Conservation (phyloP, 1,284 basidiomycete species). For the Sporisorium scitamineum region DNA sequence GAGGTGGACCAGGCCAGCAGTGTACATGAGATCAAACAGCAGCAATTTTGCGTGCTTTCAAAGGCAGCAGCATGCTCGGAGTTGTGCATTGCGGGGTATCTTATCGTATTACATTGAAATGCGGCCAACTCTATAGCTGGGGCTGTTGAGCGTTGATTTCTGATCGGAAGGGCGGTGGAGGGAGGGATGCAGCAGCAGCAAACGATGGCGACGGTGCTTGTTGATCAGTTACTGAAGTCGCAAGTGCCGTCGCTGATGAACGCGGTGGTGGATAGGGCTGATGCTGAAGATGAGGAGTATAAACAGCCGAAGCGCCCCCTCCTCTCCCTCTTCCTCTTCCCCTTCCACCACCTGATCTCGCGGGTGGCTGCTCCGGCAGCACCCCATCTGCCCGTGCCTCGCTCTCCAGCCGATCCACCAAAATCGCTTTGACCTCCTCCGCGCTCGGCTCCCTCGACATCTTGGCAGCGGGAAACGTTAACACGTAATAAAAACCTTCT, state of each 20-base stretch:
- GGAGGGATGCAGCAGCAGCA: slow-evolving; percentile 27
- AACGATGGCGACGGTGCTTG: slow-evolving; percentile 13
- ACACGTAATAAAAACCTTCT: slow-evolving; percentile 41
- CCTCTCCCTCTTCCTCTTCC: slow-evolving; percentile 16
- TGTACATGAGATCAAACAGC: not conserved
- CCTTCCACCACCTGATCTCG: slow-evolving; percentile 17
- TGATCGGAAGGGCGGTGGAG: not conserved
- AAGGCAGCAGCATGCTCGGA: not conserved
- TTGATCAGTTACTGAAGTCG: not conserved
- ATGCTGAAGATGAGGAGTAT: slow-evolving; percentile 25
- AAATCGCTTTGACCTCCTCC: slow-evolving; percentile 20
- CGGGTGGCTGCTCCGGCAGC: slow-evolving; percentile 30
- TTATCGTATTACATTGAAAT: not conserved
- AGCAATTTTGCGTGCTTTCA: not conserved
- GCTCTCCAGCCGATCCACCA: slow-evolving; percentile 20
- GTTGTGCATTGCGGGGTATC: slow-evolving; percentile 1
- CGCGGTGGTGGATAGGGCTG: slow-evolving; percentile 13
- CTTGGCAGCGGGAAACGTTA: slow-evolving; percentile 26
- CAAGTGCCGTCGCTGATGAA: not conserved
- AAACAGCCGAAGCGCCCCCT: slow-evolving; percentile 23
- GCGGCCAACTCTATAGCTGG: not conserved
- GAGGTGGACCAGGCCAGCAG: not conserved
- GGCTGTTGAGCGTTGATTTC: not conserved
- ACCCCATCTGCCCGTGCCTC: slow-evolving; percentile 18
- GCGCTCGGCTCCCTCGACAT: slow-evolving; percentile 23